Percentiles rank a stretch among this genome's conserved stretches.
Evolutionary conservation across 2,329 filamentous ascomycete species (phyloP).

Genomic region (Ceratocystis colombiana): DNA sequence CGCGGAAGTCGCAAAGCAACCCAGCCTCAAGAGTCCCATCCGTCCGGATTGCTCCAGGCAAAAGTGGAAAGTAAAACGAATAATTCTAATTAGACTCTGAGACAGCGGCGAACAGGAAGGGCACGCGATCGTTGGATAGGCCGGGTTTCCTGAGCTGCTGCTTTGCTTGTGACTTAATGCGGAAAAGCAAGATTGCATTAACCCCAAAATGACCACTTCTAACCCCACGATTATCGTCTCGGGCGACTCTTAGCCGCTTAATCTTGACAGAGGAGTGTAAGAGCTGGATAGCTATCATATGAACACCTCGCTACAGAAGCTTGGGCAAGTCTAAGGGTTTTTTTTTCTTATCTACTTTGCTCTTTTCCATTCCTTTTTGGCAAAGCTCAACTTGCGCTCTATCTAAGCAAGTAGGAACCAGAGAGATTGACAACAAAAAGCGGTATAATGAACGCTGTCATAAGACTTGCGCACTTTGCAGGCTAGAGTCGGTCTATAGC

Average conservation of each 20-base stretch:
- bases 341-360: too few relatives aligned
- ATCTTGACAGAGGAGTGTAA: not conserved
- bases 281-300: not conserved
- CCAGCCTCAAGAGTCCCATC: not conserved
- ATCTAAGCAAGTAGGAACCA: not conserved
- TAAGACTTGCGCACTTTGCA: not conserved
- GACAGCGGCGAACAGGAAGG: not conserved
- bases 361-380: not conserved
- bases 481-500: not conserved
- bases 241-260: not conserved
- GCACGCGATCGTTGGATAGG: not conserved
- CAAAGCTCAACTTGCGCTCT: not conserved
- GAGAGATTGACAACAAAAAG: too few relatives aligned
- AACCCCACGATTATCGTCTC: not conserved
- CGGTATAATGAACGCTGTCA: too few relatives aligned
- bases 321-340: too few relatives aligned
- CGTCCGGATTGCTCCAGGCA: constrained; percentile 10
- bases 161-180: not conserved
- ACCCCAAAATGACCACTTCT: not conserved
- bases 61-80: not conserved
- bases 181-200: not conserved
- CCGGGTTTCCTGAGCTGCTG: not conserved
- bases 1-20: not conserved
- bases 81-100: not conserved
- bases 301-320: not conserved